These are phyloP conservation scores for Plectranthus barbatus DNA, from an alignment of 257 asterid genomes.

Conservation along the genomic window DNA sequence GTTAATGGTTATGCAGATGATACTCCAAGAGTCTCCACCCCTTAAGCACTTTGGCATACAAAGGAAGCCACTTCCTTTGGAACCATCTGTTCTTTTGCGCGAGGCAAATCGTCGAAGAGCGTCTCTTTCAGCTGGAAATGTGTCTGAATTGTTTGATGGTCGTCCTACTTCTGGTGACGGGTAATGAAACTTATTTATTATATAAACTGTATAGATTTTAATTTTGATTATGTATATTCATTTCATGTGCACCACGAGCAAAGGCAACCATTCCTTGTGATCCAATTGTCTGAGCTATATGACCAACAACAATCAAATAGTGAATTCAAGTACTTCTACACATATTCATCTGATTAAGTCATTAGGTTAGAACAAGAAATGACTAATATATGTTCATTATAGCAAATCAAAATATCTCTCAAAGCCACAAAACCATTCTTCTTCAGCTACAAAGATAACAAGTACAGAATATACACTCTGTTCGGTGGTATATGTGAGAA, in stretches of 20 bases:
- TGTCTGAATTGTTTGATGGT: slow-evolving; percentile 72
- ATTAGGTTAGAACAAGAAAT: slow-evolving; percentile 6
- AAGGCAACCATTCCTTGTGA: not conserved
- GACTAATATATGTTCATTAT: not conserved
- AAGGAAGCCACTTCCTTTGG: slow-evolving; percentile 94
- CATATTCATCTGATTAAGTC: slow-evolving; percentile 5
- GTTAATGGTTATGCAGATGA: slow-evolving; percentile 45
- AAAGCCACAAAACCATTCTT: not conserved
- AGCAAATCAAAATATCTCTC: not conserved
- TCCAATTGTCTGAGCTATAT: slow-evolving; percentile 8
- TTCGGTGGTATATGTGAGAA: not conserved
- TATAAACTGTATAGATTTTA: slow-evolving; percentile 8
- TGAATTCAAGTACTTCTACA: not conserved
- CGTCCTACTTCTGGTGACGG: slow-evolving; percentile 55
- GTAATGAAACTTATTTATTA: slow-evolving; percentile 36
- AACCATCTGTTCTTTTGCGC: slow-evolving; percentile 89
- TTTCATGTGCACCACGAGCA: slow-evolving; percentile 1
- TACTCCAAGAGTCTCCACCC: slow-evolving; percentile 74
- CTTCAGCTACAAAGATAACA: slow-evolving; percentile 3
- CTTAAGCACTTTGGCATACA: slow-evolving; percentile 86
- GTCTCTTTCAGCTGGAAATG: slow-evolving; percentile 95
- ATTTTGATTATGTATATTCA: not conserved
- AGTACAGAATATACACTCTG: not conserved
- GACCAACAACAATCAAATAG: not conserved
- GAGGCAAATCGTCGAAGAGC: slow-evolving; percentile 99